Evolutionary conservation across 768 basidiomycete species (phyloP).

Genomic region (Nevesoporus exiguus): DNA sequence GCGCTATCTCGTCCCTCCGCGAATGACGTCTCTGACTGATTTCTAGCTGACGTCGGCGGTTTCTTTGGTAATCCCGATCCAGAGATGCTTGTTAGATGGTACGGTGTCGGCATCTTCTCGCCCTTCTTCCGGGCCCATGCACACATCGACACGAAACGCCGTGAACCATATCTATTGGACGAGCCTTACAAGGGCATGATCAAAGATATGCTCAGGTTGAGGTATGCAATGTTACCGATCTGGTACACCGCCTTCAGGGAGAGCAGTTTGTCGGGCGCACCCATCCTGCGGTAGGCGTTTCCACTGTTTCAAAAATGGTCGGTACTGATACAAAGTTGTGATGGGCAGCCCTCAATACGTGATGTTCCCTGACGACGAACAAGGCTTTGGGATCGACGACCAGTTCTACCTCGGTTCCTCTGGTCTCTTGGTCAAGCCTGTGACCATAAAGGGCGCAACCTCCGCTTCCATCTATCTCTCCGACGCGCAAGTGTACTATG

Average conservation of each 20-base stretch:
- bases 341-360: constrained; percentile 88
- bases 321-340: not conserved
- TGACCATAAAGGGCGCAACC: constrained; percentile 68
- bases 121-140: constrained; percentile 99
- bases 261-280: constrained; percentile 74
- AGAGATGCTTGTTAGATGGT: constrained; percentile 97
- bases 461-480: constrained; percentile 78
- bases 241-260: constrained; percentile 99
- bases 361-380: constrained; percentile 83
- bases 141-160: constrained; percentile 95
- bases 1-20: constrained; percentile 31
- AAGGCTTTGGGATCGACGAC: constrained; percentile 87
- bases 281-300: constrained; percentile 68
- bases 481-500: constrained; percentile 92
- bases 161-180: constrained; percentile 91
- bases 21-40: constrained; percentile 1
- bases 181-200: constrained; percentile 86
- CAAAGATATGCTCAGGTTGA: constrained; percentile 69
- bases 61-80: constrained; percentile 97
- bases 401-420: constrained; percentile 90
- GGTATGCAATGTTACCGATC: constrained; percentile 84
- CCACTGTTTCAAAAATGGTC: not conserved
- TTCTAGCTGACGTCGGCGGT: constrained; percentile 91
- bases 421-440: constrained; percentile 88
- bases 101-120: constrained; percentile 90